Conservation (phyloP, 108 stramenopile genomes). For the Cyclotella cryptica region DNA sequence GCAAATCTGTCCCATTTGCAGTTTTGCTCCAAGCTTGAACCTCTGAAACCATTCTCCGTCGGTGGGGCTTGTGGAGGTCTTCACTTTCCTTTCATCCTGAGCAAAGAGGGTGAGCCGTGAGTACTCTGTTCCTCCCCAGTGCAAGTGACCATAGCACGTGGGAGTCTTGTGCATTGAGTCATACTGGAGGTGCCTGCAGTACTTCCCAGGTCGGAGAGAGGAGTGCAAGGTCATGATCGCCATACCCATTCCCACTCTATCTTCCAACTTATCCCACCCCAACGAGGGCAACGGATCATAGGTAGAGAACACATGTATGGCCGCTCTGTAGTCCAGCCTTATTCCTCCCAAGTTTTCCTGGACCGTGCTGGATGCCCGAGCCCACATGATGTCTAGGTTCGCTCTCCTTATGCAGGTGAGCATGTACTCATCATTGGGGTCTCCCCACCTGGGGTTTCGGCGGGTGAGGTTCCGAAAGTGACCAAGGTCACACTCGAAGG, state of each 20-base stretch:
- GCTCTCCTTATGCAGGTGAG: slow-evolving; percentile 2
- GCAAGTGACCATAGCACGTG: slow-evolving; percentile 4
- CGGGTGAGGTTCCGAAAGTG: slow-evolving; percentile 39
- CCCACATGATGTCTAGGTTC: slow-evolving; percentile 1
- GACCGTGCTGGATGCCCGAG: slow-evolving; percentile 5
- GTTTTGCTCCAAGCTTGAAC: slow-evolving; percentile 4
- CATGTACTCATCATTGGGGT: background rate
- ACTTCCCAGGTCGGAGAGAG: background rate
- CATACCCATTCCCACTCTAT: slow-evolving; percentile 2
- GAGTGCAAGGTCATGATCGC: background rate
- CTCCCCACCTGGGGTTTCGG: slow-evolving; percentile 5
- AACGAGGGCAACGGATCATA: background rate
- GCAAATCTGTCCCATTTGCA: slow-evolving; percentile 14
- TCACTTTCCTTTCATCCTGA: background rate
- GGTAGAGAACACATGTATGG: background rate
- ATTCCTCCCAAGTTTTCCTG: background rate
- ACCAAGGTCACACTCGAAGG: too few relatives aligned
- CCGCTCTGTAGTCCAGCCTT: background rate
- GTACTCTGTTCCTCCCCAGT: background rate
- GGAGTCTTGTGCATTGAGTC: slow-evolving; percentile 4
- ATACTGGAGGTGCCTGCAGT: too few relatives aligned
- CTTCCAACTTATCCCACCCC: too few relatives aligned
- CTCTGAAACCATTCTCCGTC: too few relatives aligned
- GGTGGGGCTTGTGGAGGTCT: background rate
- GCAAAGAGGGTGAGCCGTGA: too few relatives aligned